Evolutionary conservation across 169 alveolate genomes (phyloP), one percentile per base, ranked within the genome.

Genomic region (Plasmodium gonderi): DNA sequence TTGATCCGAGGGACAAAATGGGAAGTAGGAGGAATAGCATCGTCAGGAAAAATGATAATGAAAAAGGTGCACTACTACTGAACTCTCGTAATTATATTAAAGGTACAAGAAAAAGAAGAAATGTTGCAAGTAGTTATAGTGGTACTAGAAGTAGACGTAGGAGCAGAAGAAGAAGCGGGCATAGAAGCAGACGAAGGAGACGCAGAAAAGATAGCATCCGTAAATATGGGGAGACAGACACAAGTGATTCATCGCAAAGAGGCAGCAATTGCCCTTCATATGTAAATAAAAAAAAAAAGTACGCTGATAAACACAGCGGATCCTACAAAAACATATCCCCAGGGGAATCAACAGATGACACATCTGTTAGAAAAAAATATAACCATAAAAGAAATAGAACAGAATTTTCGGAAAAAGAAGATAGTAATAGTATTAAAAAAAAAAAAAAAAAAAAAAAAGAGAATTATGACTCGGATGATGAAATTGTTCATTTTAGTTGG

Each of bases 401-500:
- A 12, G 23, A 83, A 29, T 23, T 26, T 6, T 14, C 83, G 0
- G 82, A 83, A 20, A 83, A 72, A 38, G 92, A 33, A 17, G 92
- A 69, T 44, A 83, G 26, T 42, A 17, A 79, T 12, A 72, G 72
- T 36, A 17, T 29, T 40, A 38, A 79, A 91, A 94, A 83, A 65
- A 76, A 91, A 76, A 64, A 92, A 51, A 92, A 92, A 26, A 79
- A 81, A 38, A 79, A 95, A 23, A 82, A 89, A 75, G 80, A 79
- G n/a, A 76, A 75, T 23, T 14, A 76, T 31, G 83, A 67, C 44
- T 68, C 80, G 2, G 94, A 91, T 47, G 96, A 93, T 80, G 96
- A 91, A 49, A 93, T 93, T 42, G 78, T 92, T 11, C 97, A 95
- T 79, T 95, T 93, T 47, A 72, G 85, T 51, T 93, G 97, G 98